Evolutionary conservation across 768 basidiomycete species (phyloP).

Genomic region (Pleurotus sapidus): DNA sequence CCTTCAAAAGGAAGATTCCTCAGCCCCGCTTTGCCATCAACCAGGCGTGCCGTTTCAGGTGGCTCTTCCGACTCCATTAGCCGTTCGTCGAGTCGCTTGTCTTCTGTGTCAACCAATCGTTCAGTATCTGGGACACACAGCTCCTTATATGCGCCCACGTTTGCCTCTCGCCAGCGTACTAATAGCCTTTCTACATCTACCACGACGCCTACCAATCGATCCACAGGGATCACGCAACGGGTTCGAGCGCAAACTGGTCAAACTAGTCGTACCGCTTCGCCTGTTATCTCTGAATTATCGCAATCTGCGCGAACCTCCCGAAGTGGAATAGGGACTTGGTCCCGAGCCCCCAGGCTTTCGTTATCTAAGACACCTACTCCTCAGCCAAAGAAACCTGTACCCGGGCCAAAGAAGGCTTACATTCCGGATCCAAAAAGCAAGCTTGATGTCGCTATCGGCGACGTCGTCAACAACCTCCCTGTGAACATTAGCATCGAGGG

Average conservation of each 20-base stretch:
- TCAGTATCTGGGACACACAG: conserved; percentile 67
- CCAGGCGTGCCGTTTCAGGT: conserved; percentile 47
- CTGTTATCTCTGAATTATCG: conserved; percentile 57
- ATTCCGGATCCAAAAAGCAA: conserved; percentile 88
- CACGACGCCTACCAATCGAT: conserved; percentile 27
- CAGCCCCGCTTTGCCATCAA: conserved; percentile 40
- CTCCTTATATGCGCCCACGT: conserved; percentile 63
- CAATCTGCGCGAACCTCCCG: conserved; percentile 43
- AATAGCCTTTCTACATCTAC: conserved; percentile 51
- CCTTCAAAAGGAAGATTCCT: conserved; percentile 39
- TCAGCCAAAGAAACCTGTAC: conserved; percentile 31
- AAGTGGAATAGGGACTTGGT: conserved; percentile 49
- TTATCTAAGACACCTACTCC: conserved; percentile 46
- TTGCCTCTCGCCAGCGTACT: conserved; percentile 82
- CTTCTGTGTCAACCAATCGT: conserved; percentile 50
- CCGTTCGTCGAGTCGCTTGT: conserved; percentile 59
- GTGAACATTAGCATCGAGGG: conserved; percentile 82
- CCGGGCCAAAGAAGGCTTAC: conserved; percentile 63
- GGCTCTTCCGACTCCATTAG: conserved; percentile 39
- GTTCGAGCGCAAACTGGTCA: conserved; percentile 37
- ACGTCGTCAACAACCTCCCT: conserved; percentile 85
- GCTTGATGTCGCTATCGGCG: conserved; percentile 89
- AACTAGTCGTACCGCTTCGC: conserved; percentile 47
- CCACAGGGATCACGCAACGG: conserved; percentile 30
- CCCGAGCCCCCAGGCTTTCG: conserved; percentile 66